Evolutionary conservation across 2,329 filamentous ascomycete genomes (phyloP).

Genomic region (Fusarium chlamydosporum): DNA sequence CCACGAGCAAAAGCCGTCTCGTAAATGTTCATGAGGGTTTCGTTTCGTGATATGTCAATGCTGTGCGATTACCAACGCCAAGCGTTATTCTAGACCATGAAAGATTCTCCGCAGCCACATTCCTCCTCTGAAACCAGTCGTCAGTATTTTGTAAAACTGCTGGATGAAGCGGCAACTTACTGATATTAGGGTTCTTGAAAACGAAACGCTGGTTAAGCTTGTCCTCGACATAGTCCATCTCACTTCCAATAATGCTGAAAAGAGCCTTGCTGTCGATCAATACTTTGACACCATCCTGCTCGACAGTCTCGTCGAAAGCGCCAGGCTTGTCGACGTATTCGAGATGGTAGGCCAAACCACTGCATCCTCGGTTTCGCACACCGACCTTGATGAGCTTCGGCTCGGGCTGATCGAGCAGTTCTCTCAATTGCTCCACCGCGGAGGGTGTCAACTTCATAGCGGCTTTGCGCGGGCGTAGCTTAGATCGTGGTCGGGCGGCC

Average conservation of each 20-base stretch:
- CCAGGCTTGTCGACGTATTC: slow-evolving; percentile 95
- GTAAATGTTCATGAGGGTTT: slow-evolving; percentile 11
- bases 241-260: slow-evolving; percentile 97
- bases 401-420: slow-evolving; percentile 84
- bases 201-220: slow-evolving; percentile 93
- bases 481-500: slow-evolving; percentile 57
- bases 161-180: slow-evolving; percentile 69
- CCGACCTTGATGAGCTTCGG: slow-evolving; percentile 95
- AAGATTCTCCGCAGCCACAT: slow-evolving; percentile 96
- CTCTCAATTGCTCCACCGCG: slow-evolving; percentile 83
- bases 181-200: slow-evolving; percentile 98
- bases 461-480: slow-evolving; percentile 80
- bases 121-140: slow-evolving; percentile 79
- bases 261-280: slow-evolving; percentile 97
- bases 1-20: slow-evolving; percentile 33
- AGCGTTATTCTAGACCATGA: slow-evolving; percentile 75
- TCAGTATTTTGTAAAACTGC: slow-evolving; percentile 45
- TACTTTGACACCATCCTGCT: slow-evolving; percentile 96
- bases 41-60: slow-evolving; percentile 9
- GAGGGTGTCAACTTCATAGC: slow-evolving; percentile 87
- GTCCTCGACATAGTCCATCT: slow-evolving; percentile 99
- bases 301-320: slow-evolving; percentile 89
- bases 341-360: slow-evolving; percentile 90
- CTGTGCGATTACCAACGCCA: slow-evolving; percentile 1
- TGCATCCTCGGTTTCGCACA: slow-evolving; percentile 94